A percentile compares a stretch with the other conserved stretches of the same genome.
Conservation (phyloP, 2,329 filamentous ascomycete species). For the Aspergillus vadensis region DNA sequence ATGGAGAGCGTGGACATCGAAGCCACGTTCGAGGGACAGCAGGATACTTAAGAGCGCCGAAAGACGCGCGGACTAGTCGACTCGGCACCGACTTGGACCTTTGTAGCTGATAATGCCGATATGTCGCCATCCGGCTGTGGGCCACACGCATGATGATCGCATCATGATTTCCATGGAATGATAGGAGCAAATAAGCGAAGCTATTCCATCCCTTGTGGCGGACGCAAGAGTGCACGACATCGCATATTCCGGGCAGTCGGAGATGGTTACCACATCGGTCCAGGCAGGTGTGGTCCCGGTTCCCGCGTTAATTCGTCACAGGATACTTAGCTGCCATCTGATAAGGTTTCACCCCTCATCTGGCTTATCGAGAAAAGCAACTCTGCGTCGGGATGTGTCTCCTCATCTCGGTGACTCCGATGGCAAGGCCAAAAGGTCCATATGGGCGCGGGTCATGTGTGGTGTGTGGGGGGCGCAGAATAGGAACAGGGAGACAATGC, state of each 20-base stretch:
- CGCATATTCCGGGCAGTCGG: neutral
- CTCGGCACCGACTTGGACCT: neutral
- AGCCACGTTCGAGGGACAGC: neutral
- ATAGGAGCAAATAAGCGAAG: neutral
- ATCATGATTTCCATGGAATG: neutral
- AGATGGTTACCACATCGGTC: constrained; percentile 7
- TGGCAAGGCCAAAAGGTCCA: no score
- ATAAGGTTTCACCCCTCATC: constrained; percentile 5
- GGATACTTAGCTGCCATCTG: neutral
- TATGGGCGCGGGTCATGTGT: no score
- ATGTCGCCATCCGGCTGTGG: neutral
- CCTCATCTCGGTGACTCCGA: no score
- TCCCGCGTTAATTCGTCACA: neutral
- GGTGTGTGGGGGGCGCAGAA: no score
- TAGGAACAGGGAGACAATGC: no score
- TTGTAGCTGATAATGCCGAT: neutral
- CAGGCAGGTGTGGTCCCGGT: neutral
- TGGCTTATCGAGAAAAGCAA: neutral
- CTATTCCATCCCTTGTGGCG: neutral
- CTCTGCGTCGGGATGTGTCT: no score
- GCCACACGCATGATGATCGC: neutral
- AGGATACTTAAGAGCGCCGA: neutral
- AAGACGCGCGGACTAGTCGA: neutral
- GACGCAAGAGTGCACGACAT: neutral
- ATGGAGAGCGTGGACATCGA: neutral